Conservation (phyloP, 352 stramenopile genomes). For the Blastocystis hominis region DNA sequence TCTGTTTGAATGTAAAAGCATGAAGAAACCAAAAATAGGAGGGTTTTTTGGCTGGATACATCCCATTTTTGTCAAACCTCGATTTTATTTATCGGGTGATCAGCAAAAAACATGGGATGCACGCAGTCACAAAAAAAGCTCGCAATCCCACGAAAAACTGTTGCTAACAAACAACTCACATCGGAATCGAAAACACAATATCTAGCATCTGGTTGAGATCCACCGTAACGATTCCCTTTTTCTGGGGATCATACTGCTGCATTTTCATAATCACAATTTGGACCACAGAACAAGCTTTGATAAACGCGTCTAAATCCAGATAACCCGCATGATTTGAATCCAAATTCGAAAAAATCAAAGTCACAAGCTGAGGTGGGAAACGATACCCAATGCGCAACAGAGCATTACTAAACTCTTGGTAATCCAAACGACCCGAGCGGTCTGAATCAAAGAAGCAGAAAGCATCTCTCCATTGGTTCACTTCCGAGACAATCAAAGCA, state of each 20-base stretch:
- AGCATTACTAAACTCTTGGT: constrained; percentile 7
- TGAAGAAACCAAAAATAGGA: neutral
- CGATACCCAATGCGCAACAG: constrained; percentile 8
- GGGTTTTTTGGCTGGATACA: neutral
- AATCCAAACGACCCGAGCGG: constrained; percentile 33
- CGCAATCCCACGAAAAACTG: neutral
- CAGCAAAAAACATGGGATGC: too few species aligned
- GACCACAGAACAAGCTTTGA: constrained; percentile 43
- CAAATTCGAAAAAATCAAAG: constrained; percentile 2
- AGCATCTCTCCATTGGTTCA: constrained; percentile 34
- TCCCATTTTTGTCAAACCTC: neutral
- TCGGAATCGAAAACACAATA: constrained; percentile 21
- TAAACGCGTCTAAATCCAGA: constrained; percentile 48
- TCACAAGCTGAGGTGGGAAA: neutral
- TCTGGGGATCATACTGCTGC: constrained; percentile 48
- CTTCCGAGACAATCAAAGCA: neutral
- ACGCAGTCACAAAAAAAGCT: too few species aligned
- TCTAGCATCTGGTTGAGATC: constrained; percentile 39
- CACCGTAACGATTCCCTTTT: neutral
- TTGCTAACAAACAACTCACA: constrained; percentile 25
- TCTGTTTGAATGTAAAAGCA: neutral
- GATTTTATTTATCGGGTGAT: too few species aligned
- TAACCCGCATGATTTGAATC: constrained; percentile 14
- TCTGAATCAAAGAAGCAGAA: constrained; percentile 51
- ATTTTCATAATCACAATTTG: constrained; percentile 34